A percentile compares a stretch with the other conserved stretches of the same genome.
Evolutionary conservation across 306 rosid species (phyloP).

Genomic region (Sicyos edulis): DNA sequence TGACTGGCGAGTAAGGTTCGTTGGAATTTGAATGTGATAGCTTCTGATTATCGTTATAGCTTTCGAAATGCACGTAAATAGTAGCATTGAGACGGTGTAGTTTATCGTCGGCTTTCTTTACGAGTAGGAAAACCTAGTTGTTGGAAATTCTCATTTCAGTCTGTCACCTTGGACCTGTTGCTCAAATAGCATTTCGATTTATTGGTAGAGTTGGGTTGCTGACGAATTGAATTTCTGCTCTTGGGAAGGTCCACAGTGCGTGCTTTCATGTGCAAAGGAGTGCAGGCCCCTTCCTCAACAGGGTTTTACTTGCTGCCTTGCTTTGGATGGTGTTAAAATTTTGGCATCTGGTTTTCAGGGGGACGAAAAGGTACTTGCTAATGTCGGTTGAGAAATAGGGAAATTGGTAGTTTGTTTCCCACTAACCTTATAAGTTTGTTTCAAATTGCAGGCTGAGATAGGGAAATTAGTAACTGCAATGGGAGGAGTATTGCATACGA

Average conservation of each 20-base stretch:
- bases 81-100: neutral
- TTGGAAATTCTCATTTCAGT: slow-evolving; percentile 14
- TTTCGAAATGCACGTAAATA: neutral
- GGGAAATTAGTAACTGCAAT: slow-evolving; percentile 54
- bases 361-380: slow-evolving; percentile 63
- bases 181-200: slow-evolving; percentile 8
- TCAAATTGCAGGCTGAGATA: slow-evolving; percentile 35
- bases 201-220: slow-evolving; percentile 15
- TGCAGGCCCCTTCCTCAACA: slow-evolving; percentile 59
- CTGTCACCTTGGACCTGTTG: neutral
- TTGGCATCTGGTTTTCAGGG: slow-evolving; percentile 83
- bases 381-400: neutral
- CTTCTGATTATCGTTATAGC: neutral
- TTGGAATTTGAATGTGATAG: neutral
- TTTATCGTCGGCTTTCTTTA: neutral
- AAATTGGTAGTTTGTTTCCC: no score
- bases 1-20: neutral
- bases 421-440: neutral
- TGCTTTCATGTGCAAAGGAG: slow-evolving; percentile 69
- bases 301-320: slow-evolving; percentile 83
- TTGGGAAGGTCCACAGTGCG: slow-evolving; percentile 77
- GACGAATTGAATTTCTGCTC: slow-evolving; percentile 24
- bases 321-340: slow-evolving; percentile 85
- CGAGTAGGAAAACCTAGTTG: slow-evolving; percentile 8
- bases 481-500: slow-evolving; percentile 74